Conservation (phyloP, 2,329 filamentous ascomycete genomes). For the Coleophoma cylindrospora region DNA sequence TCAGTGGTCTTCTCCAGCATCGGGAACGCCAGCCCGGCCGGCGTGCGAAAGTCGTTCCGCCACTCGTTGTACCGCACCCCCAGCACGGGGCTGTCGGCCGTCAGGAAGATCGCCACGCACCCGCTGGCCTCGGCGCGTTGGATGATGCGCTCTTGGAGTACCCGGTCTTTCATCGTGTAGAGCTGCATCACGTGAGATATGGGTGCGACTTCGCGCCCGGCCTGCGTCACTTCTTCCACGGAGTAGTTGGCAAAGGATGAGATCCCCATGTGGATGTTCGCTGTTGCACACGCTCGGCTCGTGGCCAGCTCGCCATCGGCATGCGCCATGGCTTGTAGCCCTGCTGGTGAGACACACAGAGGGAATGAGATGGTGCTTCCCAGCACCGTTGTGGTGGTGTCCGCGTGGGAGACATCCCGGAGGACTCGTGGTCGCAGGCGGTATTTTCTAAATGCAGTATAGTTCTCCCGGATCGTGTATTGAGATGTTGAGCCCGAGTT, state of each 20-base stretch:
- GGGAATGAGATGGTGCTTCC: conserved; percentile 36
- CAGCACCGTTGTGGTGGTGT: conserved; percentile 37
- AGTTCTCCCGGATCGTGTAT: conserved; percentile 48
- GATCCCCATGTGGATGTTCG: conserved; percentile 33
- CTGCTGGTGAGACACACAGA: conserved; percentile 36
- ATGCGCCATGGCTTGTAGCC: conserved; percentile 44
- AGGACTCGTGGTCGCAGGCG: conserved; percentile 42
- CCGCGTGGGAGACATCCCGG: conserved; percentile 30
- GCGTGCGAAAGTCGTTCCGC: conserved; percentile 38
- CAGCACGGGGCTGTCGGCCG: conserved; percentile 16
- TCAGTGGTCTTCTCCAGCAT: conserved; percentile 13
- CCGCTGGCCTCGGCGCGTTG: conserved; percentile 16
- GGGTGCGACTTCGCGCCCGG: conserved; percentile 28
- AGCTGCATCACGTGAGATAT: conserved; percentile 46
- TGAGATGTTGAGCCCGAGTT: conserved; percentile 45
- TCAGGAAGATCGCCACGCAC: conserved; percentile 17
- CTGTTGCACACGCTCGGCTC: conserved; percentile 39
- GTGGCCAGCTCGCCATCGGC: conserved; percentile 47
- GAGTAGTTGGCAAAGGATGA: conserved; percentile 40
- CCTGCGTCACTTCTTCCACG: conserved; percentile 35
- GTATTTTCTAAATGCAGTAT: conserved; percentile 44
- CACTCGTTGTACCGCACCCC: conserved; percentile 12
- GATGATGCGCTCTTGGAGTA: conserved; percentile 18
- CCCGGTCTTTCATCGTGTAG: conserved; percentile 44
- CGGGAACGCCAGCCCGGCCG: conserved; percentile 22